These are phyloP conservation scores for Xylariaceae sp. DNA, from an alignment of 2,329 filamentous ascomycete genomes.

Conservation along the genomic window DNA sequence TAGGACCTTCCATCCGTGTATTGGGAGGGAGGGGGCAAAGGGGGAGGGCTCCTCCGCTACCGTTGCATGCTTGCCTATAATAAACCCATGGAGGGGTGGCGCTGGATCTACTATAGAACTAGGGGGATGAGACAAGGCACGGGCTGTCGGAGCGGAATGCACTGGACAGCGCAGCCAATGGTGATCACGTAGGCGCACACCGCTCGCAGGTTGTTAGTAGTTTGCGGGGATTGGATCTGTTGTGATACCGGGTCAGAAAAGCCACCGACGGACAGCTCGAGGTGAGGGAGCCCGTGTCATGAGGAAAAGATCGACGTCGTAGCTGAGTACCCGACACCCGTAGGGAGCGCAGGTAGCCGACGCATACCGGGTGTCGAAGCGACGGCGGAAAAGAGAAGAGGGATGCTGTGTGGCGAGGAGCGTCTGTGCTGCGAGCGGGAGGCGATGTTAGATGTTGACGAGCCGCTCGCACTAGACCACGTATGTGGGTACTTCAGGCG, in stretches of 20 bases:
- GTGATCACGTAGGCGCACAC: neutral
- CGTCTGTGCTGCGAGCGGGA: no score
- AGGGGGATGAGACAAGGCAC: neutral
- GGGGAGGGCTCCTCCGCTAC: constrained; percentile 1
- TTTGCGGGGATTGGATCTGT: neutral
- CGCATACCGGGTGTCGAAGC: neutral
- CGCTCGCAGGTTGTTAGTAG: neutral
- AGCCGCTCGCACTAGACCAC: neutral
- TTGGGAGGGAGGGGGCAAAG: neutral
- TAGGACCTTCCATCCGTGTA: constrained; percentile 13
- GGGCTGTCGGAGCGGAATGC: neutral
- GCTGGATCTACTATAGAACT: constrained; percentile 1
- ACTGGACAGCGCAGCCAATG: neutral
- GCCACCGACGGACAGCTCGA: neutral
- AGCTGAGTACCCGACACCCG: neutral
- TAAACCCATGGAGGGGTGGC: neutral
- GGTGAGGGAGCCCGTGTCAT: neutral
- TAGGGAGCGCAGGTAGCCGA: neutral
- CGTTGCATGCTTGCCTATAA: constrained; percentile 10
- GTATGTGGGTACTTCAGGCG: neutral
- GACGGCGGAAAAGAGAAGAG: neutral
- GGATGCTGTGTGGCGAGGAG: neutral
- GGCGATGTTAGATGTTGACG: neutral
- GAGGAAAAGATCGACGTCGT: neutral
- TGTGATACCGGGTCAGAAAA: constrained; percentile 1